Evolutionary conservation across 495 filamentous ascomycete species (phyloP).

Genomic region (Penicillium ucsense): DNA sequence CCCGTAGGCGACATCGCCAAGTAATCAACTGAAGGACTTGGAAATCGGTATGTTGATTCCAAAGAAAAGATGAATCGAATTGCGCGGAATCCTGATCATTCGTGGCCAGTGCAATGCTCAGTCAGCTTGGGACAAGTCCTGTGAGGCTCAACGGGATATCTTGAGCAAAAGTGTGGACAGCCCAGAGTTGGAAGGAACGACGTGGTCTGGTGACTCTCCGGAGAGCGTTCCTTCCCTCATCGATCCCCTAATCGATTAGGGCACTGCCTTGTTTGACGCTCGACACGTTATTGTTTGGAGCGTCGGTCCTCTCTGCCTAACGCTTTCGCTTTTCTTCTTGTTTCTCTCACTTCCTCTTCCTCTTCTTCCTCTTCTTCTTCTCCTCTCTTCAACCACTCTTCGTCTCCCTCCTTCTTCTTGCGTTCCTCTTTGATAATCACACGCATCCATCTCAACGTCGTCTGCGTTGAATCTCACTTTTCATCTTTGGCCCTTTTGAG

Average conservation of each 20-base stretch:
- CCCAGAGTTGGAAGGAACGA: not conserved
- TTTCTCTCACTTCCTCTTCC: not conserved
- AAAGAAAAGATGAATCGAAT: not conserved
- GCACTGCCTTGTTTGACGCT: too few relatives aligned
- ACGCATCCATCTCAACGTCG: too few relatives aligned
- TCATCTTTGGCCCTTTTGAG: too few relatives aligned
- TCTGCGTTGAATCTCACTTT: too few relatives aligned
- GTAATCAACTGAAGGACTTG: not conserved
- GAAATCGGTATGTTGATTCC: not conserved
- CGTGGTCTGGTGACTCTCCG: not conserved
- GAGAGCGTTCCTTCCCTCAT: not conserved
- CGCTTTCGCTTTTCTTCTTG: not conserved
- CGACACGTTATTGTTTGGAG: too few relatives aligned
- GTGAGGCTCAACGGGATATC: slow-evolving; percentile 11
- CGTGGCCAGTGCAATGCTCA: slow-evolving; percentile 17
- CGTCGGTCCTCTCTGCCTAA: too few relatives aligned
- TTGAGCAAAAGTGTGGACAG: not conserved
- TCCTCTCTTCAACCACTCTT: not conserved
- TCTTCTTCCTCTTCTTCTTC: slow-evolving; percentile 3
- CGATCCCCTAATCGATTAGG: too few relatives aligned
- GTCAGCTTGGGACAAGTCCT: slow-evolving; percentile 14
- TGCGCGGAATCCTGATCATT: slow-evolving; percentile 2
- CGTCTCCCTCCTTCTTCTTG: too few relatives aligned
- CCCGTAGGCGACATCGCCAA: not conserved
- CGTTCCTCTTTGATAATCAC: too few relatives aligned